Evolutionary conservation across 768 basidiomycete genomes (phyloP).

Genomic region (Grammothele lineata): DNA sequence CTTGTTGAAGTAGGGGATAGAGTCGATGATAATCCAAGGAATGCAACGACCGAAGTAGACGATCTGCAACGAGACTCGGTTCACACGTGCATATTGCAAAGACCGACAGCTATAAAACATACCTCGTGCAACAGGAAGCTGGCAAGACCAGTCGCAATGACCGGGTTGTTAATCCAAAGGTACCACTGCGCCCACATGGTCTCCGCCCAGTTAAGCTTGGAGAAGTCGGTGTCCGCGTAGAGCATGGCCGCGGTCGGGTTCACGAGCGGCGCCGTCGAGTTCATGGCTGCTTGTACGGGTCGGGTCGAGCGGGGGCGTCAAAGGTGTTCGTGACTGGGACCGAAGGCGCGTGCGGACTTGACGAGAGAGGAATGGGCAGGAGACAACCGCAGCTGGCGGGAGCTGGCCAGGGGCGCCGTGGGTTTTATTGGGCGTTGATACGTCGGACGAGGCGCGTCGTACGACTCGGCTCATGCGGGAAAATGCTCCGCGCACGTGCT

Average conservation of each 20-base stretch:
- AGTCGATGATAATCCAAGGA: conserved; percentile 95
- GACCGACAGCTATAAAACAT: conserved; percentile 22
- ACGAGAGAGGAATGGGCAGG: neutral
- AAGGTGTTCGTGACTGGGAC: neutral
- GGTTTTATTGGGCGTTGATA: conserved; percentile 9
- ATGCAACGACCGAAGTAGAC: conserved; percentile 96
- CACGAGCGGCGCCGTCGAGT: conserved; percentile 19
- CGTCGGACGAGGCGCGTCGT: conserved; percentile 1
- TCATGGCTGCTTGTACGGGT: conserved; percentile 15
- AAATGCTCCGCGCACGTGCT: no score
- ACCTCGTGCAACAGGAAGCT: conserved; percentile 95
- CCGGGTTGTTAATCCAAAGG: conserved; percentile 78
- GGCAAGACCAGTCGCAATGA: conserved; percentile 91
- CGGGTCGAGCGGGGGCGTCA: neutral
- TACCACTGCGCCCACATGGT: conserved; percentile 86
- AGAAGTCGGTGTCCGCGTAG: conserved; percentile 56
- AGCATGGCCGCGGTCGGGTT: conserved; percentile 35
- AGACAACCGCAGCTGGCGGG: conserved; percentile 8
- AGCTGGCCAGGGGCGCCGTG: neutral
- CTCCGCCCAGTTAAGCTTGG: conserved; percentile 66
- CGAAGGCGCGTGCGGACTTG: no score
- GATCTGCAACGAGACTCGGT: conserved; percentile 45
- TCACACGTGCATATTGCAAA: no score
- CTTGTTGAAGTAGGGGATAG: conserved; percentile 86
- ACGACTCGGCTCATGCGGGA: conserved; percentile 10